phyloP scores from a whole-genome alignment of 73 alveolate genomes.

The Effrenium voratum region DNA sequence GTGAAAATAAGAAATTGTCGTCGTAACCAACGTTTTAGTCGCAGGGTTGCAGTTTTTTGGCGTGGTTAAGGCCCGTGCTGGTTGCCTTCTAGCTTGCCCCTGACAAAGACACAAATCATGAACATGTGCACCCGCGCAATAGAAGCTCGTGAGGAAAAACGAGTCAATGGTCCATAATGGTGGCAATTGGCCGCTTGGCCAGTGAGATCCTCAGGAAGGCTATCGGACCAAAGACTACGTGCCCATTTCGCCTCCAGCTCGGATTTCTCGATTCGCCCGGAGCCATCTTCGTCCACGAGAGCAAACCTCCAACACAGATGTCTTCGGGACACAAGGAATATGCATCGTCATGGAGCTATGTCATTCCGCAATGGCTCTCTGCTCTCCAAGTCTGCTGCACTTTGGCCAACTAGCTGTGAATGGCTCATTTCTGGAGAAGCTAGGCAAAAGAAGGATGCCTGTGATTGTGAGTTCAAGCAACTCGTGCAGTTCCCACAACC shows the following conservation, averaged over 20 bases:
- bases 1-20: too few species aligned
- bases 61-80: too few species aligned
- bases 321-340: not conserved
- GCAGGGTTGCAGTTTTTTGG: too few species aligned
- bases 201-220: not conserved
- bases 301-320: conserved; percentile 8
- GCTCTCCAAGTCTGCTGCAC: too few species aligned
- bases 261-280: not conserved
- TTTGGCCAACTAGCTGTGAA: not conserved
- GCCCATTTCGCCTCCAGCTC: not conserved
- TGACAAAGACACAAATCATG: not conserved
- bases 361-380: not conserved
- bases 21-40: too few species aligned
- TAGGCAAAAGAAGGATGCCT: not conserved
- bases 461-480: not conserved
- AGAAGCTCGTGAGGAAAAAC: not conserved
- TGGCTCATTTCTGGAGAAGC: not conserved
- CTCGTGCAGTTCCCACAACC: not conserved
- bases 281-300: conserved; percentile 71
- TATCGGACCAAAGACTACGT: not conserved
- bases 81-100: too few species aligned
- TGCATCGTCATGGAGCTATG: not conserved
- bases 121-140: not conserved
- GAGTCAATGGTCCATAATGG: too few species aligned
- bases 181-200: not conserved